Percentiles rank a stretch among this genome's conserved stretches.
Conservation (phyloP, 495 filamentous ascomycete species). For the Penicillium odoratum region DNA sequence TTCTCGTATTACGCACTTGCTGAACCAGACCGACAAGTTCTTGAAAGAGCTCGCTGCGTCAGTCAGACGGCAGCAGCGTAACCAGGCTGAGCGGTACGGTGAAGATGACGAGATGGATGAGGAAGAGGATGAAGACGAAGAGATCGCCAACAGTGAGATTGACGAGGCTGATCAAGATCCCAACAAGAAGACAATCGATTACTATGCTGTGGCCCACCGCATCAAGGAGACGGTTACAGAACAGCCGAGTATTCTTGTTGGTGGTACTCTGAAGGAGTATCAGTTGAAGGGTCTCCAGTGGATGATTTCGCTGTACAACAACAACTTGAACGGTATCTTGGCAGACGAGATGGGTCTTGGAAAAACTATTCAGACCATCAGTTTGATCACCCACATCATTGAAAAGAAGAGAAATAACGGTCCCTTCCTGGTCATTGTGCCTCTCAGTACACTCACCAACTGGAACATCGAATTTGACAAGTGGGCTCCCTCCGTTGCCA, state of each 20-base stretch:
- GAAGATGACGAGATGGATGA: slow-evolving; percentile 59
- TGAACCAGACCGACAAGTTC: slow-evolving; percentile 96
- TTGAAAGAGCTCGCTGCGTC: slow-evolving; percentile 91
- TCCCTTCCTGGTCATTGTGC: slow-evolving; percentile 95
- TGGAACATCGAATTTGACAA: slow-evolving; percentile 99
- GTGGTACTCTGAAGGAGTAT: slow-evolving; percentile 93
- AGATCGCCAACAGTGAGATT: slow-evolving; percentile 62
- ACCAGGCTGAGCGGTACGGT: slow-evolving; percentile 73
- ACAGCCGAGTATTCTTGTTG: slow-evolving; percentile 83
- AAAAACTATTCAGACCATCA: slow-evolving; percentile 99
- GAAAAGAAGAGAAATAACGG: slow-evolving; percentile 92
- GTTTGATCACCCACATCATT: slow-evolving; percentile 93
- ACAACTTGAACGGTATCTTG: slow-evolving; percentile 97
- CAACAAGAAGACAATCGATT: slow-evolving; percentile 79
- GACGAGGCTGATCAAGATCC: slow-evolving; percentile 66
- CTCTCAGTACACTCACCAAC: slow-evolving; percentile 93
- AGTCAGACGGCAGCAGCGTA: slow-evolving; percentile 88
- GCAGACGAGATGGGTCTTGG: slow-evolving; percentile 99
- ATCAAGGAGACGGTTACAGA: slow-evolving; percentile 84
- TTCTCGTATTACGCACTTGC: slow-evolving; percentile 94
- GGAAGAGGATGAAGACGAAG: slow-evolving; percentile 66
- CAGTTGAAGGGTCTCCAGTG: slow-evolving; percentile 97
- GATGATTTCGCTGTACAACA: slow-evolving; percentile 99
- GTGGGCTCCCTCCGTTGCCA: slow-evolving; percentile 85
- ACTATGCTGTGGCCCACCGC: slow-evolving; percentile 96